These are phyloP conservation scores for Lodderomyces orthopsilosis DNA, from an alignment of 1,139 yeast species.

Conservation along the genomic window DNA sequence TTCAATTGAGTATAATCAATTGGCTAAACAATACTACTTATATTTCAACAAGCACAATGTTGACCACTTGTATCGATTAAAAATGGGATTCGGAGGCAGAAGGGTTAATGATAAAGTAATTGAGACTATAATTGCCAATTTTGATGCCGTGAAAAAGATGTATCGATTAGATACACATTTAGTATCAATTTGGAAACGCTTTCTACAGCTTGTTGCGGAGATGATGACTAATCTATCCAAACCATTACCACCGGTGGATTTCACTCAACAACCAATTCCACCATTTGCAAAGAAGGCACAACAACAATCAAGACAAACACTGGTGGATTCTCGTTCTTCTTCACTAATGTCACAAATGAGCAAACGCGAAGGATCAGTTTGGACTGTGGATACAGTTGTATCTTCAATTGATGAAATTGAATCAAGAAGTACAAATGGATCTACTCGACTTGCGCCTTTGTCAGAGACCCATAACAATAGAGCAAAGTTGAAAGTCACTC, in stretches of 20 bases:
- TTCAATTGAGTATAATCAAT: constrained; percentile 18
- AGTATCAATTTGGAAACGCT: constrained; percentile 18
- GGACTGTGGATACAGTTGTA: not conserved
- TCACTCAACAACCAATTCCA: constrained; percentile 1
- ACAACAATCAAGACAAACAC: not conserved
- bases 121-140: not conserved
- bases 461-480: not conserved
- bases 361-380: constrained; percentile 1
- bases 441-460: not conserved
- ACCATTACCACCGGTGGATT: not conserved
- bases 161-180: not conserved
- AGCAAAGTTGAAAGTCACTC: not conserved
- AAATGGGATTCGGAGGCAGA: constrained; percentile 5
- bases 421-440: not conserved
- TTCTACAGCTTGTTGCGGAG: constrained; percentile 17
- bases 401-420: not conserved
- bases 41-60: constrained; percentile 27
- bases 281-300: not conserved
- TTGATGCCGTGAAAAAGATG: not conserved
- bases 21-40: constrained; percentile 20
- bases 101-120: not conserved
- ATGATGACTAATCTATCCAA: constrained; percentile 10
- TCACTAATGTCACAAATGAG: not conserved
- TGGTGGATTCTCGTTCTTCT: not conserved
- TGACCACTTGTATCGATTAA: constrained; percentile 25